Evolutionary conservation across 2,329 filamentous ascomycete genomes (phyloP).

Genomic region (Ophidiomyces ophidiicola): DNA sequence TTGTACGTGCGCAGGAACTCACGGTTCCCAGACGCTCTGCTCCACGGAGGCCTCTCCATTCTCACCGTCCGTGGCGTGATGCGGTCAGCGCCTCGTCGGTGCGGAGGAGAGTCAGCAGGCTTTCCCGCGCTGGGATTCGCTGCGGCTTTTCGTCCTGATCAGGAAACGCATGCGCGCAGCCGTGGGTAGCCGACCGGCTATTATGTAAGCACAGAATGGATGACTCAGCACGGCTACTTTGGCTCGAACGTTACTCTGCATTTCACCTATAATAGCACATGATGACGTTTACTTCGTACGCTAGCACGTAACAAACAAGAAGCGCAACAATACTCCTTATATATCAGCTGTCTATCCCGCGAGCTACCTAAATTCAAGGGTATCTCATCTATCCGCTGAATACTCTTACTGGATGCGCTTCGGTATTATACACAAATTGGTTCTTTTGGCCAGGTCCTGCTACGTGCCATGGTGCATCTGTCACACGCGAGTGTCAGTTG

Average conservation of each 20-base stretch:
- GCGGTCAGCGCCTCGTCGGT: background rate
- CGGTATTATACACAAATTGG: slow-evolving; percentile 51
- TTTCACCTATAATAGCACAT: too few species aligned
- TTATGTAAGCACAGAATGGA: background rate
- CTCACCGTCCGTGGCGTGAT: background rate
- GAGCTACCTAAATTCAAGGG: too few species aligned
- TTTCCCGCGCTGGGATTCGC: too few species aligned
- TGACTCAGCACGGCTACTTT: slow-evolving; percentile 9
- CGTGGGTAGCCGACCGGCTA: too few species aligned
- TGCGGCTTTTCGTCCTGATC: too few species aligned
- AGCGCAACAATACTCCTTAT: too few species aligned
- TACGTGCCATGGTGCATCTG: slow-evolving; percentile 50
- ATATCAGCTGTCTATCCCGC: too few species aligned
- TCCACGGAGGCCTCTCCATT: slow-evolving; percentile 14
- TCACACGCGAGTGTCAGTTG: background rate
- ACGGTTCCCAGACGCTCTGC: slow-evolving; percentile 16
- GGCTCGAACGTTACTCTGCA: too few species aligned
- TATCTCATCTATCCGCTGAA: background rate
- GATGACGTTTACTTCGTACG: too few species aligned
- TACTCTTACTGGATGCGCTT: slow-evolving; percentile 50
- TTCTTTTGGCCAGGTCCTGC: slow-evolving; percentile 38
- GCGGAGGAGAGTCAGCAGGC: too few species aligned
- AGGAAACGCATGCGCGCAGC: too few species aligned
- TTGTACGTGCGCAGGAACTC: slow-evolving; percentile 44
- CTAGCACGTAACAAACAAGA: too few species aligned